phyloP scores from a whole-genome alignment of 371 early-diverging fungal species.

The Amoeboaphelidium protococcarum region DNA sequence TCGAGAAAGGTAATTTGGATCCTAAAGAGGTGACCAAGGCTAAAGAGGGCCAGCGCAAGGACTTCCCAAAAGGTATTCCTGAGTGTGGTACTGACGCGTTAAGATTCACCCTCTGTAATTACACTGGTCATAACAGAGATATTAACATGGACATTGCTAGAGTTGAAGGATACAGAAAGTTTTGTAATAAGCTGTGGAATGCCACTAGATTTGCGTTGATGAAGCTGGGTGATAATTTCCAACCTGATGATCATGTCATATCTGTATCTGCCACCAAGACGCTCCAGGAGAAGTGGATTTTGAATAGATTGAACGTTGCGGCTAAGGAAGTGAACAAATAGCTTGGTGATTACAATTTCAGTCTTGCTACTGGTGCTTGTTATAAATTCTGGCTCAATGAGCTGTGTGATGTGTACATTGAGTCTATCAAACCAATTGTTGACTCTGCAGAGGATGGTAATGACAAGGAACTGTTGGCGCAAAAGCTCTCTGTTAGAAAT shows the following conservation, averaged over 20 bases:
- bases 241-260: slow-evolving; percentile 22
- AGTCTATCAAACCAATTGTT: slow-evolving; percentile 11
- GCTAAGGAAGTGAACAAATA: slow-evolving; percentile 40
- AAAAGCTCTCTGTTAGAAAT: slow-evolving; percentile 9
- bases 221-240: slow-evolving; percentile 61
- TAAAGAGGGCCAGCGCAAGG: slow-evolving; percentile 54
- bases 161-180: slow-evolving; percentile 94
- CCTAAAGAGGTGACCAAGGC: slow-evolving; percentile 73
- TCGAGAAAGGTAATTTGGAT: slow-evolving; percentile 70
- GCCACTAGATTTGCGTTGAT: slow-evolving; percentile 76
- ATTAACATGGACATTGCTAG: slow-evolving; percentile 90
- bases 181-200: slow-evolving; percentile 99
- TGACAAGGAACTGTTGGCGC: background rate
- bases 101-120: slow-evolving; percentile 88
- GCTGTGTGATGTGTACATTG: slow-evolving; percentile 94
- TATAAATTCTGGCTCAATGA: slow-evolving; percentile 91
- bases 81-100: slow-evolving; percentile 98
- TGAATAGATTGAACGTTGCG: slow-evolving; percentile 60
- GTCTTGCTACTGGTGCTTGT: slow-evolving; percentile 66
- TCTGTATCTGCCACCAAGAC: slow-evolving; percentile 21
- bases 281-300: slow-evolving; percentile 75
- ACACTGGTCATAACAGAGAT: slow-evolving; percentile 70
- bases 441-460: background rate
- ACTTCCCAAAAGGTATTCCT: slow-evolving; percentile 95
- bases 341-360: slow-evolving; percentile 72